Conservation (phyloP, 2,329 filamentous ascomycete genomes). For the Neofusicoccum sp. region DNA sequence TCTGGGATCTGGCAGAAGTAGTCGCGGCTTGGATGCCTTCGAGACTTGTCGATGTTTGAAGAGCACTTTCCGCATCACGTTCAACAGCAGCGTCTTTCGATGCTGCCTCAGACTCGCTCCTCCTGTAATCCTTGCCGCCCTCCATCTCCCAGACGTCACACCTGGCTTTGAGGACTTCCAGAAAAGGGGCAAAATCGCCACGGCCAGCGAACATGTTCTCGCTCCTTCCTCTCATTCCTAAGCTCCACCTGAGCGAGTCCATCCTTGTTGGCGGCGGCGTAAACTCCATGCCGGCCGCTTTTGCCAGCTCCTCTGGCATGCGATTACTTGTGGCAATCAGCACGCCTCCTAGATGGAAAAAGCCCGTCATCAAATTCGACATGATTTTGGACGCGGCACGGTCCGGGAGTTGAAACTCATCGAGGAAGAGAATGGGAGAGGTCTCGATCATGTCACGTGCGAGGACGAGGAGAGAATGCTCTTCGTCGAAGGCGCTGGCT, state of each 20-base stretch:
- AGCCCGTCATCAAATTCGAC: slow-evolving; percentile 73
- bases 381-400: slow-evolving; percentile 75
- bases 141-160: slow-evolving; percentile 87
- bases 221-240: slow-evolving; percentile 42
- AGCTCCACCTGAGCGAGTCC: slow-evolving; percentile 51
- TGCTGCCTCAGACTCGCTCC: slow-evolving; percentile 40
- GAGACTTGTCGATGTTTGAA: neutral
- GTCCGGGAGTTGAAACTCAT: slow-evolving; percentile 82
- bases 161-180: slow-evolving; percentile 72
- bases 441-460: slow-evolving; percentile 73
- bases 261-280: slow-evolving; percentile 53
- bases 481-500: slow-evolving; percentile 38
- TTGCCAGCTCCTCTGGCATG: slow-evolving; percentile 77
- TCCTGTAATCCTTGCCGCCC: slow-evolving; percentile 66
- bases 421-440: slow-evolving; percentile 74
- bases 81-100: neutral
- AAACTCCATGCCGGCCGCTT: slow-evolving; percentile 70
- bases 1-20: neutral
- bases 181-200: slow-evolving; percentile 72
- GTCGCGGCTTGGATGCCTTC: neutral
- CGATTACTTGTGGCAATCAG: slow-evolving; percentile 78
- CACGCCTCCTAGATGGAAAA: slow-evolving; percentile 80
- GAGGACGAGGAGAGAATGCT: slow-evolving; percentile 71
- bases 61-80: neutral
- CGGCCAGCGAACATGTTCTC: slow-evolving; percentile 33